Conservation (phyloP, 768 basidiomycete genomes). For the Boletales sp. region DNA sequence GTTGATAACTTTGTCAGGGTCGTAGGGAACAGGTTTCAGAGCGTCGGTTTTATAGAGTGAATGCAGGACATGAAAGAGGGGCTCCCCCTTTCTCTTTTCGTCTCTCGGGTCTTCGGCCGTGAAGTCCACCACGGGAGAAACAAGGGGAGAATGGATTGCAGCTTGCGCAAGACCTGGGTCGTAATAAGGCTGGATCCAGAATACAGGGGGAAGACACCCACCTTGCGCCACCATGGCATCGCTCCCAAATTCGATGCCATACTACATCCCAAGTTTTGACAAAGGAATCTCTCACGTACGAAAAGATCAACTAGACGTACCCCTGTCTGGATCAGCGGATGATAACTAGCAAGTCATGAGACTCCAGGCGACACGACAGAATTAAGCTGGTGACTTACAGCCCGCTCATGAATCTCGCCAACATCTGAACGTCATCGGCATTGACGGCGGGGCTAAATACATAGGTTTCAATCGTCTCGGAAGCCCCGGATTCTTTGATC, state of each 20-base stretch:
- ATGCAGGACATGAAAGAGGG: conserved; percentile 49
- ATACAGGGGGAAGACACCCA: conserved; percentile 9
- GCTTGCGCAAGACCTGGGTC: conserved; percentile 47
- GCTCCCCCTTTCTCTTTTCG: conserved; percentile 26
- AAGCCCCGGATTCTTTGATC: conserved; percentile 35
- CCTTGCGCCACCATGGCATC: conserved; percentile 50
- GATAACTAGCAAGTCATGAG: conserved; percentile 33
- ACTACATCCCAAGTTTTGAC: conserved; percentile 27
- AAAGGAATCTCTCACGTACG: too few species aligned
- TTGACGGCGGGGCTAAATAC: conserved; percentile 39
- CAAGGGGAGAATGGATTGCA: conserved; percentile 36
- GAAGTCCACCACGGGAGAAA: conserved; percentile 33
- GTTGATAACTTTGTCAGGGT: conserved; percentile 40
- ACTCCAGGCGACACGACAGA: not conserved
- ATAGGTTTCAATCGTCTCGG: conserved; percentile 44
- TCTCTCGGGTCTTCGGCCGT: not conserved
- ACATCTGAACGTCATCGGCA: conserved; percentile 30
- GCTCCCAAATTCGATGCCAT: conserved; percentile 51
- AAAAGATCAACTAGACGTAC: conserved; percentile 30
- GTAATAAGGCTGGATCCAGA: not conserved
- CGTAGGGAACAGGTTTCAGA: conserved; percentile 52
- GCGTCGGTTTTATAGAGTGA: conserved; percentile 47
- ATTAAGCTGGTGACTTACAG: conserved; percentile 25
- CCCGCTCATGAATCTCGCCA: conserved; percentile 33
- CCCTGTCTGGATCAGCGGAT: conserved; percentile 57